Percentiles rank a stretch among this genome's conserved stretches.
Conservation (phyloP, 257 asterid genomes). For the Solanum corneliomulleri region DNA sequence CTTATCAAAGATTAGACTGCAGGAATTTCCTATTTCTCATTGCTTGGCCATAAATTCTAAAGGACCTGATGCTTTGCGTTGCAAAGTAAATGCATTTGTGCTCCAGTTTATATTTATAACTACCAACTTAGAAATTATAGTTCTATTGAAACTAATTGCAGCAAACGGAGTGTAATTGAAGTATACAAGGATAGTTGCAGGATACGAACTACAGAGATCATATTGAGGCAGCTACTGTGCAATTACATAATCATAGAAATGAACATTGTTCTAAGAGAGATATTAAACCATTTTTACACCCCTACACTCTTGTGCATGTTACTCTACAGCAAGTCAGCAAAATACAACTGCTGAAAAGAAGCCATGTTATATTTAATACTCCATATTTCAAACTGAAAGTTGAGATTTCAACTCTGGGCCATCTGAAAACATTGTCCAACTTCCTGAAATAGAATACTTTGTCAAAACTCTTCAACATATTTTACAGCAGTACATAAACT, state of each 20-base stretch:
- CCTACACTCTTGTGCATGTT: background rate
- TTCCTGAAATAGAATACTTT: background rate
- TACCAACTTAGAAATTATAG: background rate
- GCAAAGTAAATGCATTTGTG: background rate
- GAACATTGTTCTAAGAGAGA: background rate
- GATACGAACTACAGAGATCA: background rate
- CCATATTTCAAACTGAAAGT: background rate
- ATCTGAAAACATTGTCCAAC: background rate
- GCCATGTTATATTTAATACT: background rate
- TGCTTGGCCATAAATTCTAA: background rate
- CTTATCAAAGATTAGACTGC: background rate
- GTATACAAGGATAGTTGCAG: background rate
- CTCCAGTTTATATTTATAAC: background rate
- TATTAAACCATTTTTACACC: background rate
- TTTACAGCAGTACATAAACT: background rate
- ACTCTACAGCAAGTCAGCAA: background rate
- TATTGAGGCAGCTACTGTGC: background rate
- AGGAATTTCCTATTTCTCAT: background rate
- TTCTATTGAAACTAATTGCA: background rate
- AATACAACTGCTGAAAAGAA: background rate
- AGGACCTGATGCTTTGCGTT: background rate
- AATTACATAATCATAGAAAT: background rate
- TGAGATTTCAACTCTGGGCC: background rate
- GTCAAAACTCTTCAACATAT: background rate
- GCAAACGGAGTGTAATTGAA: background rate